Base-by-base conservation (phyloP, 2,329 filamentous ascomycete genomes). In the Basipetospora sp. region DNA sequence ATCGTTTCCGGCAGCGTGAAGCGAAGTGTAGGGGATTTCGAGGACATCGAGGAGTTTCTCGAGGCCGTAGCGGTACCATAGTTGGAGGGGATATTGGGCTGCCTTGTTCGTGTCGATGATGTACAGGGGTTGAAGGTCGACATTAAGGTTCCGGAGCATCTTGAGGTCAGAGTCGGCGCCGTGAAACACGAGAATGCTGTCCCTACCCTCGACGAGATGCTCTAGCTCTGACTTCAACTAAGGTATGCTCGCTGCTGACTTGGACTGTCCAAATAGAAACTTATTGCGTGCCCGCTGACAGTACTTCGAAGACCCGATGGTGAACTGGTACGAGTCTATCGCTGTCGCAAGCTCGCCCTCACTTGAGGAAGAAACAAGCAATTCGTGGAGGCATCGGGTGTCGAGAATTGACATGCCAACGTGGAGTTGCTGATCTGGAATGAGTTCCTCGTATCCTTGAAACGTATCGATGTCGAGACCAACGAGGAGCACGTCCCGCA, bases 1-100 rank as follows among this genome's bases (percentile, higher is more conserved):
- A 33, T 54, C 50, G 28, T 54, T 55, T 2, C 50, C 52, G 13
- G 49, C 48, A 3, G 41, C 28, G 14, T 52, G 48, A 13, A 53
- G 40, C 5, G 36, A 15, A 14, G 36, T 39, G 37, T 42, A 48
- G 4, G 45, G 43, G 5, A 41, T 20, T 10, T 27, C 30, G 8
- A 49, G 32, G 17, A 41, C 28, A 4, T 44, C 36, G 3, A 52
- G 47, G 2, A 52, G 36, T 18, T 44, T 43, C 34, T 43, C 40
- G 10, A 51, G 37, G 20, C 41, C 43, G 14, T 46, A 45, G n/a
- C 47, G 36, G 28, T 48, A 50, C 8, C 37, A 45, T 22, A 53
- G 39, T 33, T 47, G 37, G 4, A 52, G 42, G 14, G 45, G 44
- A 41, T 44, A 42, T 28, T 53, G 46, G 19, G 45, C 47, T 16